Evolutionary conservation across 2,329 filamentous ascomycete genomes (phyloP).

Genomic region (Orbilia blumenaviensis): DNA sequence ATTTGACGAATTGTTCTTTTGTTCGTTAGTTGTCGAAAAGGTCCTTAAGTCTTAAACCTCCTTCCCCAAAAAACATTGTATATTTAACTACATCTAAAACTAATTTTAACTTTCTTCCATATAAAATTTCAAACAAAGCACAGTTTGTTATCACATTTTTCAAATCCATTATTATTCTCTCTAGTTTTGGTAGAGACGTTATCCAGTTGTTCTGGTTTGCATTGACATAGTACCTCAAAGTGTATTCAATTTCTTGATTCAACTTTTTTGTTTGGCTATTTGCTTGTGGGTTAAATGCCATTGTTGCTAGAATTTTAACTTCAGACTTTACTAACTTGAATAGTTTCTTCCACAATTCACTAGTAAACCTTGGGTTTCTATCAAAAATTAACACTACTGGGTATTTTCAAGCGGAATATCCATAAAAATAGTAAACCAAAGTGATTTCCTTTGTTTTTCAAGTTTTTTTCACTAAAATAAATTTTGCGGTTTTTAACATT

Average conservation of each 20-base stretch:
- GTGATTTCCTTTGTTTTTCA: neutral
- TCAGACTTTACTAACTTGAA: neutral
- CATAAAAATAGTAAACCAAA: neutral
- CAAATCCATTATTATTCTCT: neutral
- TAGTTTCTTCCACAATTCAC: neutral
- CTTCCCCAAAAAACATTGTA: neutral
- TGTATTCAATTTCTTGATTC: neutral
- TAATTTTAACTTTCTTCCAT: neutral
- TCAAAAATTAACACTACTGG: neutral
- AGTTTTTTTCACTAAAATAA: neutral
- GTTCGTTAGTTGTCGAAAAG: no score
- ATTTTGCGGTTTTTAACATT: neutral
- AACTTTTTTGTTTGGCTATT: neutral
- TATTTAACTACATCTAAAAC: neutral
- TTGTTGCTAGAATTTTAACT: neutral
- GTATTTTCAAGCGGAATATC: neutral
- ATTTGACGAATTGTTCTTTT: no score
- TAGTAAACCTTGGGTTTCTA: neutral
- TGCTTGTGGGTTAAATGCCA: neutral
- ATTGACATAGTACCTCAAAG: neutral
- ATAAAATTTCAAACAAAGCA: neutral
- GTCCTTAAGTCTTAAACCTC: no score
- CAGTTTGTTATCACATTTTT: neutral
- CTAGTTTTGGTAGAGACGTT: neutral
- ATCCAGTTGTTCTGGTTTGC: neutral